phyloP scores from a whole-genome alignment of 1,139 yeast species.

The Suhomyces maxii region DNA sequence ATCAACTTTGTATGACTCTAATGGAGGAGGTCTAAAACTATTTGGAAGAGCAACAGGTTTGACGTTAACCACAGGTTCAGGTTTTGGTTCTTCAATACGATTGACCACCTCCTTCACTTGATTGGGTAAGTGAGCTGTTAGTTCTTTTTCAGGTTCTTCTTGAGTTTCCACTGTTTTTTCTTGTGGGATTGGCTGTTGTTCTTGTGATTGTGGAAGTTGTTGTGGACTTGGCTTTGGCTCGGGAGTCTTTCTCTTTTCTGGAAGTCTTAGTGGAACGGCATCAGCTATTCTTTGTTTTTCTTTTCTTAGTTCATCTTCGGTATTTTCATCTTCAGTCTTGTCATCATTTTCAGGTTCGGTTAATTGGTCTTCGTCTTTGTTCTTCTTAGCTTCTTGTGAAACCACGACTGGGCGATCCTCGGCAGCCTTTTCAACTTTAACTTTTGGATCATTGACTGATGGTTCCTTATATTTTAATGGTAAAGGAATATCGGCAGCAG shows the following conservation, averaged over 20 bases:
- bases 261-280: background rate
- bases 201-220: too few species aligned
- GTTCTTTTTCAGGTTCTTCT: background rate
- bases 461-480: constrained; percentile 35
- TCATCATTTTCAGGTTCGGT: constrained; percentile 21
- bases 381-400: background rate
- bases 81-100: too few species aligned
- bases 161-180: background rate
- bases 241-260: too few species aligned
- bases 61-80: too few species aligned
- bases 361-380: constrained; percentile 14
- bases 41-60: too few species aligned
- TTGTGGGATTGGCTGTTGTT: background rate
- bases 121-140: too few species aligned
- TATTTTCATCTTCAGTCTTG: constrained; percentile 17
- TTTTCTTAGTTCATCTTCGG: constrained; percentile 18
- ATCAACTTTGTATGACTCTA: constrained; percentile 56
- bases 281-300: background rate
- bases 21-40: constrained; percentile 27
- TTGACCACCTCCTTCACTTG: too few species aligned
- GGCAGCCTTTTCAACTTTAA: constrained; percentile 2
- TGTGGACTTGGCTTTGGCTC: too few species aligned
- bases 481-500: constrained; percentile 66
- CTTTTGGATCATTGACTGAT: constrained; percentile 7
- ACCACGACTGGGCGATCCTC: background rate